These are phyloP conservation scores for Tuber magnatum DNA, from an alignment of 495 filamentous ascomycete species.

Conservation along the genomic window DNA sequence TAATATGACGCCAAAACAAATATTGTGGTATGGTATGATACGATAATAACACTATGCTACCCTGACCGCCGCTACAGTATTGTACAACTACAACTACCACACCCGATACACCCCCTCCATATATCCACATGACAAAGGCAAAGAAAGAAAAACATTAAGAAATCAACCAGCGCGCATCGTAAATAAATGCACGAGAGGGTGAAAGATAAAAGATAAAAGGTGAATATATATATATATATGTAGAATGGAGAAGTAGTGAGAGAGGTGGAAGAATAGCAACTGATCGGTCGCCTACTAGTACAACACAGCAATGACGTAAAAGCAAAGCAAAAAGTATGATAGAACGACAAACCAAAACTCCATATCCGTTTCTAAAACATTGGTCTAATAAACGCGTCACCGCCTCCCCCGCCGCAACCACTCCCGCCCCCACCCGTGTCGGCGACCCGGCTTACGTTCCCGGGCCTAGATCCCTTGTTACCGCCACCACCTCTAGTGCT, in stretches of 20 bases:
- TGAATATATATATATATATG: not conserved
- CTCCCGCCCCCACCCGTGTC: not conserved
- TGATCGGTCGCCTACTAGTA: not conserved
- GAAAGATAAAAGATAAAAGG: not conserved
- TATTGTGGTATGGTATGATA: not conserved
- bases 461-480: not conserved
- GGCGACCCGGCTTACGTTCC: not conserved
- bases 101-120: not conserved
- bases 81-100: not conserved
- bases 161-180: conserved; percentile 1
- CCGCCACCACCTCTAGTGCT: conserved; percentile 9
- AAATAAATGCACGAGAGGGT: not conserved
- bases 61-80: not conserved
- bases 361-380: conserved; percentile 15
- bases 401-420: conserved; percentile 6
- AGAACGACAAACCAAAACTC: not conserved
- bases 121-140: not conserved
- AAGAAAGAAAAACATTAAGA: not conserved
- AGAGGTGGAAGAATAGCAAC: not conserved
- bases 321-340: conserved; percentile 11
- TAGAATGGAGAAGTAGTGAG: not conserved
- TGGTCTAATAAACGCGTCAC: conserved; percentile 17
- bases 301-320: not conserved
- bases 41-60: not conserved
- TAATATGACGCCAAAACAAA: not conserved